Base-by-base conservation (phyloP, 805 yeast species). In the Spathaspora arborariae region DNA sequence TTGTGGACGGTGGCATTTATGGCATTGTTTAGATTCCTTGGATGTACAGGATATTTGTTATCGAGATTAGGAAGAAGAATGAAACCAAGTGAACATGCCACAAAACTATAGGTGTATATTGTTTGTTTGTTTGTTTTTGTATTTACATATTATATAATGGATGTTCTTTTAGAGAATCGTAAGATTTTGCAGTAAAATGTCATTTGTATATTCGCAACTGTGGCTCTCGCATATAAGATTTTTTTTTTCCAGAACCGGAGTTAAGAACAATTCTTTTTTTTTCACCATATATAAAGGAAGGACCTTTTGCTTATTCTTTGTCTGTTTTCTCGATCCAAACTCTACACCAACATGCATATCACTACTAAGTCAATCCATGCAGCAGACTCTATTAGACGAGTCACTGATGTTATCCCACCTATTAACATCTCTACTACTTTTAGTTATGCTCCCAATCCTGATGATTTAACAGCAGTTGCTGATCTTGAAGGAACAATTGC, bases 361-460 rank as follows among this genome's bases (percentile, higher is more conserved):
- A 55, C 80, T 4, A 84, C 90, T 6, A 61, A 64, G 11, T 59
- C 79, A 9, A 75, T 91, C 43, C 97, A 90, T 58, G 90, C 81
- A 0, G 96, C 88, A 51, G 88, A 85, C 54, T 67, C 63, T 4
- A 58, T 72, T 26, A 68, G 74, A 49, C 67, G 86, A 51, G 86
- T 81, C 5, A 58, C 76, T 0, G 91, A 85, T 56, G 84, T 85
- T 36, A 82, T 84, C 1, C 83, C 92, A 5, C 96, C 97, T 20
- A 83, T 91, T 49, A 87, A 86, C 51, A 84, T 88, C 3, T 65
- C 94, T 2, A 85, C 97, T 1, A 91, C 96, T 1, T 90, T 71
- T 63, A 74, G 79, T 45, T 91, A 90, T 64, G 65, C 78, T 22
- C 61, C 72, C 2, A 77, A 86, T 51, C 89, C 91, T 1, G 70